Base-by-base conservation (phyloP, 2,329 filamentous ascomycete genomes). In the Fusarium sp. region DNA sequence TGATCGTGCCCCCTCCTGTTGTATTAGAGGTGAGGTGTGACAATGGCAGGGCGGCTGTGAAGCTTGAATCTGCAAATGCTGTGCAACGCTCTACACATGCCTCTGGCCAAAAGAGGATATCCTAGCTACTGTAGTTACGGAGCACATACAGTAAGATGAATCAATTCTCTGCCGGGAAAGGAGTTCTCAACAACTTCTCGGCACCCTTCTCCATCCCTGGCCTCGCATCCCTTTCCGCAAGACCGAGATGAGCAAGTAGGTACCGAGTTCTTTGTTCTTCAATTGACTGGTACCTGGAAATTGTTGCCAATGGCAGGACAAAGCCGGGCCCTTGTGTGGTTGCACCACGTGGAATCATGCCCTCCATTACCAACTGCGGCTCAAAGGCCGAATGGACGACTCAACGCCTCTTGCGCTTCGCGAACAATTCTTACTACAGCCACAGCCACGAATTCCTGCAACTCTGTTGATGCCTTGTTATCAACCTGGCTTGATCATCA, bases 261-360 rank as follows among this genome's bases (percentile, higher is more conserved):
- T 27, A 35, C 42, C 29, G 42, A 23, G 21, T 15, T 27, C 36
- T 51, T 46, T 33, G 35, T 47, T 35, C 61, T 35, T 55, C 57
- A 52, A 41, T 37, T 62, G 53, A 49, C 39, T 43, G 32, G 52
- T 43, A 43, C 53, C 33, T 36, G 49, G 42, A 53, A 51, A 35
- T 41, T 32, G 13, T 19, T 47, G 50, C 29, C 39, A 51, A 46
- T 36, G 51, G 44, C 50, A 38, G 17, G 46, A 32, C 53, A 45
- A 58, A 49, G 39, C 39, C 37, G 42, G 49, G 52, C 38, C 37
- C 35, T 29, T 65, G 13, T 61, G 62, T 58, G 63, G 67, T 68
- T 69, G 61, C 63, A 69, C 67, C 67, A 67, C 67, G 67, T 69
- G 67, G 59, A 57, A 66, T 63, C 52, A 48, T 56, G 51, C 48